Base-by-base conservation (phyloP, 345 rosid species). In the Eutrema heterophyllum region DNA sequence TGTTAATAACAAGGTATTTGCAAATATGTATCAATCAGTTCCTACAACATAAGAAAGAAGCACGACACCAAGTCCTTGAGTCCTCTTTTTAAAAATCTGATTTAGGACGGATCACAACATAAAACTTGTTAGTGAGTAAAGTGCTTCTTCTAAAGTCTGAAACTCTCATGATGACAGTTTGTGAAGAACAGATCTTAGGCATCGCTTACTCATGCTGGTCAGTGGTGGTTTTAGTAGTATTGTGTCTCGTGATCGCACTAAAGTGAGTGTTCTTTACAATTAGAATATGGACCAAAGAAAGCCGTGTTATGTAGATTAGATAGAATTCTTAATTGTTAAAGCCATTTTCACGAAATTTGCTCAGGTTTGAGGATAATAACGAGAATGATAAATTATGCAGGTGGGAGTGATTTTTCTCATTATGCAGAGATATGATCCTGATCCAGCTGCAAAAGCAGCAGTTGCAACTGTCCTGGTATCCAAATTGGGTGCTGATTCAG, bases 161-260 rank as follows among this genome's bases (percentile, higher is more conserved):
- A 41, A 16, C 48, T 64, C 33, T 46, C 18, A 6, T 45, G 32
- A 4, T 83, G 59, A 63, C 97, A 89, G 93, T 88, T 74, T 89
- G 96, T 61, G 96, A 94, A 71, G 93, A 94, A 41, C 79, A 89
- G 52, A 55, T 88, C 15, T 64, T 88, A 81, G 96, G 97, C 61
- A 84, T 91, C 58, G 89, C 97, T 4, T 76, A 79, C 71, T 66
- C 84, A 78, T 88, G 90, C 66, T 88, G 96, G 89, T 81, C 84
- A 82, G 93, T 85, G 15, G 93, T 76, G 24, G 33, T 81, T 49
- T 76, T 86, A 63, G 90, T 74, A 14, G 64, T 87, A 50, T 70
- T 87, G 43, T 94, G 98, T 73, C 87, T 89, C 29, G 80, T 72
- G 38, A 49, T 70, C 55, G 84, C 96, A 0, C 72, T 88, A n/a